Evolutionary conservation across 257 asterid genomes (phyloP).

Genomic region (Leptodermis oblonga): DNA sequence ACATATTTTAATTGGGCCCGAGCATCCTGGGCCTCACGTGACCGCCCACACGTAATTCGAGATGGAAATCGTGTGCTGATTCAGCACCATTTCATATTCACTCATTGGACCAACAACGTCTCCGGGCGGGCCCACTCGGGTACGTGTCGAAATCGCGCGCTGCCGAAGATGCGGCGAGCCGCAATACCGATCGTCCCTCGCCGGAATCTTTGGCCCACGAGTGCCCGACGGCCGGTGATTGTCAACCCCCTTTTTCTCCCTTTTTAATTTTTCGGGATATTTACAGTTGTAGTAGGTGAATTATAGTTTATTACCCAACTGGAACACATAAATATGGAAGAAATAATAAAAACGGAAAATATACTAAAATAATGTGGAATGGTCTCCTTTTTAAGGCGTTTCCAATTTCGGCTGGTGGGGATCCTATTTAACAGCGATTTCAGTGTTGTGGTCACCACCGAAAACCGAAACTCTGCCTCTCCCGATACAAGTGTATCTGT

Average conservation of each 20-base stretch:
- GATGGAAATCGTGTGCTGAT: conserved; percentile 31
- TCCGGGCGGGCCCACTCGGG: conserved; percentile 24
- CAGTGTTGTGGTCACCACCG: conserved; percentile 37
- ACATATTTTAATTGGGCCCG: conserved; percentile 52
- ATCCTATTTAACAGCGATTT: conserved; percentile 60
- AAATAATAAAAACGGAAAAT: not conserved
- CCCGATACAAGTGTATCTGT: conserved; percentile 2
- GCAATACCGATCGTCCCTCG: conserved; percentile 13
- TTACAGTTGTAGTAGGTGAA: too few species aligned
- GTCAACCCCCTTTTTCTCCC: not conserved
- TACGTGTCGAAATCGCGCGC: conserved; percentile 34
- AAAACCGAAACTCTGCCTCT: conserved; percentile 23
- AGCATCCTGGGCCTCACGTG: conserved; percentile 89
- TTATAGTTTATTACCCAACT: not conserved
- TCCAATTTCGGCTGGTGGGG: conserved; percentile 34
- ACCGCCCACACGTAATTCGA: conserved; percentile 60
- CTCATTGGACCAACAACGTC: conserved; percentile 61
- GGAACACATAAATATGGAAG: not conserved
- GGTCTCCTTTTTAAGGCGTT: conserved; percentile 19
- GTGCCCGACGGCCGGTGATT: conserved; percentile 18
- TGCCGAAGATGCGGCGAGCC: conserved; percentile 36
- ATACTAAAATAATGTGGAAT: not conserved
- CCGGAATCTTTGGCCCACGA: conserved; percentile 39
- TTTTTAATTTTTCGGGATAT: not conserved
- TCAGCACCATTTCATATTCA: conserved; percentile 43